Evolutionary conservation across 2,329 filamentous ascomycete genomes (phyloP), one percentile per base, ranked within the genome.

Genomic region (Orbilia ellipsospora): DNA sequence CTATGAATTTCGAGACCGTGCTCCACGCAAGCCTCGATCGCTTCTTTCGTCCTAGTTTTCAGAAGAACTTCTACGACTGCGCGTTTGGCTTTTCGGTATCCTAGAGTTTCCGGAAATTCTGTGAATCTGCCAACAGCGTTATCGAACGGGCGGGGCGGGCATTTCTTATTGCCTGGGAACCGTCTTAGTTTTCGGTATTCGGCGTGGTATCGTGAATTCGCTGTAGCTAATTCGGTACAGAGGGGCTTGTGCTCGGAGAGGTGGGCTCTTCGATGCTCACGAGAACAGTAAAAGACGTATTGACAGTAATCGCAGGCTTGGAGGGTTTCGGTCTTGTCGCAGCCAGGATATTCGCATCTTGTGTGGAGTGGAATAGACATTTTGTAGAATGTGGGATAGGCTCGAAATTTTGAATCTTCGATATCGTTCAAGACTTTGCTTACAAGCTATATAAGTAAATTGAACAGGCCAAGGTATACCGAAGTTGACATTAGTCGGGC

Each of bases 261-360:
- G 23, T 69, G 56, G 3, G 48, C 44, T 23, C 65, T 45, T 10
- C 48, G 56, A 18, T 69, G 65, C 12, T 55, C 65, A n/a, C 50
- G 36, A 23, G 65, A 69, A n/a, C 65, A 69, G 20, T 69, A 69
- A 44, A 55, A 69, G 12, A 69, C 44, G 50, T 69, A 69, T 62
- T 69, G 65, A 44, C 55, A 62, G n/a, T 69, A 69, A 18, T 69
- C 56, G 20, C 65, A 69, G n/a, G 56, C 65, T 48, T 61, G 26
- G 26, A 69, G 56, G 23, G 51, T 55, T 56, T 69, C 50, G 31
- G 62, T 55, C 20, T 56, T 48, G 28, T 61, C 65, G 56, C 65
- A 69, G 26, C 65, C 50, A 1, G 48, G 65, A 20, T 45, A 48
- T 18, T 69, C 65, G 56, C 65, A 69, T 50, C 48, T 55, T 15